Percentiles rank a stretch among this genome's conserved stretches.
Evolutionary conservation across 208 protist species (phyloP).

Genomic region (Trypanosoma avium): DNA sequence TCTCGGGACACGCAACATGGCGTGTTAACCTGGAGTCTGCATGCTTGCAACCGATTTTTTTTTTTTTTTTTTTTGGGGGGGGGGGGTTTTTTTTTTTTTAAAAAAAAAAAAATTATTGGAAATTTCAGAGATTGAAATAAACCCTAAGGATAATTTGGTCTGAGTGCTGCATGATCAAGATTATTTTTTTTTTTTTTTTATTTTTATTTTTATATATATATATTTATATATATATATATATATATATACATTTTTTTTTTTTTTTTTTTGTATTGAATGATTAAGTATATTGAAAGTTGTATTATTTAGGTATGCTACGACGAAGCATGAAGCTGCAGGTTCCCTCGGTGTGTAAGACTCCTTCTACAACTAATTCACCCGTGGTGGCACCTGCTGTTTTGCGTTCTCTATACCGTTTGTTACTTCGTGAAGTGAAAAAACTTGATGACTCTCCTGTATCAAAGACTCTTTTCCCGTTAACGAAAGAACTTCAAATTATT

Average conservation of each 20-base stretch:
- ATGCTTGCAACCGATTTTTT: conserved; percentile 7
- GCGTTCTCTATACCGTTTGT: conserved; percentile 68
- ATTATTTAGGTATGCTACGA: conserved; percentile 25
- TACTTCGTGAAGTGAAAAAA: conserved; percentile 56
- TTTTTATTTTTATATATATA: background rate
- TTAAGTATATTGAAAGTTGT: too few species aligned
- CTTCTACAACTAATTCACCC: conserved; percentile 30
- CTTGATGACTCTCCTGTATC: conserved; percentile 63
- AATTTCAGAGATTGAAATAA: too few species aligned
- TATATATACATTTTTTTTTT: conserved; percentile 14
- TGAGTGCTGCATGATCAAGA: background rate
- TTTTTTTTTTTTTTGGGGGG: conserved; percentile 1
- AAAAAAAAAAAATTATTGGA: too few species aligned
- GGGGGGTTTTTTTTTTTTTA: too few species aligned
- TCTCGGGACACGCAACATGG: conserved; percentile 11
- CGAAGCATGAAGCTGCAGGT: background rate
- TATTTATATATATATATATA: background rate
- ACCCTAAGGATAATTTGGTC: too few species aligned
- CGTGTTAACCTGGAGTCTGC: conserved; percentile 17
- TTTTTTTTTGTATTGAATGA: conserved; percentile 13
- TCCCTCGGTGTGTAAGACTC: conserved; percentile 12
- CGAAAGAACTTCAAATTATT: conserved; percentile 60
- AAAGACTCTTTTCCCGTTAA: conserved; percentile 73
- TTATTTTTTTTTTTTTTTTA: background rate
- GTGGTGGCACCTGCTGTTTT: conserved; percentile 59